phyloP scores from a whole-genome alignment of 495 filamentous ascomycete species.

The Trichocladium uniseriatum region DNA sequence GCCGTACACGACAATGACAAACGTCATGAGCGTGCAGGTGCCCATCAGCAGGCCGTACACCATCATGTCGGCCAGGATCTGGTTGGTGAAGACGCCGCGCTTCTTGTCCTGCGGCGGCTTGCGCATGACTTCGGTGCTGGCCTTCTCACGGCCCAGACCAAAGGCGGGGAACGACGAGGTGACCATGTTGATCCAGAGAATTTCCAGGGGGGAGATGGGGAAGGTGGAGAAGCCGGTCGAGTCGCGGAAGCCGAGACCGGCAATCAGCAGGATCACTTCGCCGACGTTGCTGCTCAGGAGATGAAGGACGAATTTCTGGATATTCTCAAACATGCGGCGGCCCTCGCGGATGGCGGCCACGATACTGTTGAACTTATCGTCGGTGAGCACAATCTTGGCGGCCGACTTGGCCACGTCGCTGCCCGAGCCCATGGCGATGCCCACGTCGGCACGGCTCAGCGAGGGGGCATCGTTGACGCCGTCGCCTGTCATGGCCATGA shows the following conservation, averaged over 20 bases:
- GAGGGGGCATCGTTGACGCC: constrained; percentile 82
- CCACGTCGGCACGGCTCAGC: constrained; percentile 67
- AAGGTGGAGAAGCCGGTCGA: constrained; percentile 55
- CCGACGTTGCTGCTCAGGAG: constrained; percentile 65
- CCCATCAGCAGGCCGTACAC: constrained; percentile 66
- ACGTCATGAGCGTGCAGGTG: constrained; percentile 54
- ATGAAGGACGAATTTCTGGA: constrained; percentile 75
- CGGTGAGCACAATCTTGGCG: constrained; percentile 77
- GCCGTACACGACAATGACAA: constrained; percentile 60
- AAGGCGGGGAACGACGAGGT: constrained; percentile 69
- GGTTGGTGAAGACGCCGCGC: constrained; percentile 58
- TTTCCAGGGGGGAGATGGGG: constrained; percentile 63
- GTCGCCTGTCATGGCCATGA: constrained; percentile 61
- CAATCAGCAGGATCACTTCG: constrained; percentile 61
- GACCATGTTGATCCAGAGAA: constrained; percentile 71
- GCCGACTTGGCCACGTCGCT: constrained; percentile 89
- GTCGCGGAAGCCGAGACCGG: constrained; percentile 66
- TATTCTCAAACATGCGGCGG: constrained; percentile 66
- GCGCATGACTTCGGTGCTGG: constrained; percentile 57
- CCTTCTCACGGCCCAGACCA: constrained; percentile 62
- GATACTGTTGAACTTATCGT: constrained; percentile 81
- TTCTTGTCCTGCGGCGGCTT: constrained; percentile 60
- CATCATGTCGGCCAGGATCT: constrained; percentile 64
- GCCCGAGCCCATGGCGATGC: constrained; percentile 80
- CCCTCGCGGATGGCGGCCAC: constrained; percentile 67